Evolutionary conservation across 345 rosid species (phyloP).

Genomic region (Raphanus raphanistrum): DNA sequence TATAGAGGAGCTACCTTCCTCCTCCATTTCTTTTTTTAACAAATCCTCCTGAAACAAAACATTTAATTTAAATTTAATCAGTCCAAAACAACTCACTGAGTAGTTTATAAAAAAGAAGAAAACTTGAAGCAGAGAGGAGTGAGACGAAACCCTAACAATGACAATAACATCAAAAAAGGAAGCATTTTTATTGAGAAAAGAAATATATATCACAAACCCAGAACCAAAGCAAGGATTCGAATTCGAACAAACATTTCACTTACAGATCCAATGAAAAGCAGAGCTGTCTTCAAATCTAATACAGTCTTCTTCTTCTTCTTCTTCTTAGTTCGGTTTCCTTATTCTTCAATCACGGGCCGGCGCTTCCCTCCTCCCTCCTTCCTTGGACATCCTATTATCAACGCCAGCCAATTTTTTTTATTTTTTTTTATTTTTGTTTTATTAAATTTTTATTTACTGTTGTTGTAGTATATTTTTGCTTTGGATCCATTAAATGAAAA

Average conservation of each 20-base stretch:
- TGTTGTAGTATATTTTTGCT: not conserved
- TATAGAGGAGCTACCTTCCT: slow-evolving; percentile 37
- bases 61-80: not conserved
- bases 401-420: slow-evolving; percentile 22
- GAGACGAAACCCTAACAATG: slow-evolving; percentile 24
- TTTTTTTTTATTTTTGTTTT: not conserved
- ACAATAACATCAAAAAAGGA: not conserved
- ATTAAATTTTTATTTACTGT: slow-evolving; percentile 3
- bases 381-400: slow-evolving; percentile 32
- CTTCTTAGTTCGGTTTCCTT: not conserved
- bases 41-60: slow-evolving; percentile 29
- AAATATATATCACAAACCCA: not conserved
- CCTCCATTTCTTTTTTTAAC: slow-evolving; percentile 51
- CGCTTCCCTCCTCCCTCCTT: slow-evolving; percentile 19
- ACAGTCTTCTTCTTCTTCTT: not conserved
- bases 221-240: slow-evolving; percentile 3
- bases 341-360: slow-evolving; percentile 26
- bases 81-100: not conserved
- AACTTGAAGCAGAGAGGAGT: slow-evolving; percentile 9
- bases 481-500: slow-evolving; percentile 7
- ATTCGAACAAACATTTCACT: slow-evolving; percentile 22
- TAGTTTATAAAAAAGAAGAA: not conserved
- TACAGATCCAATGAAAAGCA: slow-evolving; percentile 29
- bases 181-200: not conserved
- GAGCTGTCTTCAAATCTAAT: slow-evolving; percentile 14